Conservation (phyloP, 2,329 filamentous ascomycete genomes). For the Tricladium varicosporioides region DNA sequence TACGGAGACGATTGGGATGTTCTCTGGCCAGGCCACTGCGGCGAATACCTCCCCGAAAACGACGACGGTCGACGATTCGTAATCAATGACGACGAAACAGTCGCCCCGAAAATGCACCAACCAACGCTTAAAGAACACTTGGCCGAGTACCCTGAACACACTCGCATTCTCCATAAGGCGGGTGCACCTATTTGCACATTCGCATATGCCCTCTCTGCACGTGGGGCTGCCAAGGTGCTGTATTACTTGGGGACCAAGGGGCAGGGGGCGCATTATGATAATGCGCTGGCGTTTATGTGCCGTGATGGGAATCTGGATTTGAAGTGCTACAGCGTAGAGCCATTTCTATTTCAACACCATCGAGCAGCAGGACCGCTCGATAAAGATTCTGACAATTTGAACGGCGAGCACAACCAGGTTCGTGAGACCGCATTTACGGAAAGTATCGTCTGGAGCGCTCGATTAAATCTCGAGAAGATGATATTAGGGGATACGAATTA, state of each 20-base stretch:
- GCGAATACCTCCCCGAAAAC: conserved; percentile 18
- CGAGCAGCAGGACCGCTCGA: conserved; percentile 29
- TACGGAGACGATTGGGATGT: conserved; percentile 40
- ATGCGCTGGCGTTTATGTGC: conserved; percentile 34
- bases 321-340: conserved; percentile 37
- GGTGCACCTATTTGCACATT: conserved; percentile 35
- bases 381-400: conserved; percentile 36
- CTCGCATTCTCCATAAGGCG: conserved; percentile 31
- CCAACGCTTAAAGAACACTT: conserved; percentile 11
- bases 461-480: conserved; percentile 35
- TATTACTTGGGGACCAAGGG: conserved; percentile 52
- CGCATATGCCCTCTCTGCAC: conserved; percentile 35
- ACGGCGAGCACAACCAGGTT: conserved; percentile 5
- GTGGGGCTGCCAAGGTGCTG: conserved; percentile 51
- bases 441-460: conserved; percentile 37
- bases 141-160: conserved; percentile 12
- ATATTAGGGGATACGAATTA: conserved; percentile 19
- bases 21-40: conserved; percentile 39
- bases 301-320: conserved; percentile 31
- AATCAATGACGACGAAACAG: conserved; percentile 27
- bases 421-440: conserved; percentile 35
- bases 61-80: conserved; percentile 18
- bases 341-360: conserved; percentile 37
- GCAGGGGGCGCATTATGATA: conserved; percentile 33
- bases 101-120: conserved; percentile 20